These are phyloP conservation scores for Ascocoryne sarcoides DNA, from an alignment of 2,329 filamentous ascomycete species.

Conservation along the genomic window DNA sequence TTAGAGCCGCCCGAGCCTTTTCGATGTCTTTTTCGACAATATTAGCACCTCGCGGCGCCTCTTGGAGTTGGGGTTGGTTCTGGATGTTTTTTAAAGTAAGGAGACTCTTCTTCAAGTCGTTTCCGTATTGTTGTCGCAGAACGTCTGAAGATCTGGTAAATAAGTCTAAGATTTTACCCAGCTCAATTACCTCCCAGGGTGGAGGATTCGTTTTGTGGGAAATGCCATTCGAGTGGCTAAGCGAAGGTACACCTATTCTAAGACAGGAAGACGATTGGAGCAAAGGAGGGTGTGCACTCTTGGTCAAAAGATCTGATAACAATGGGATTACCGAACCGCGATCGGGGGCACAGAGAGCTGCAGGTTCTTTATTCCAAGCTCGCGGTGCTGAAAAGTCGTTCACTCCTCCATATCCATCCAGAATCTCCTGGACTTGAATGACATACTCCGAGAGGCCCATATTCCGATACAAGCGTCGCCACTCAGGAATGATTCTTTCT, in stretches of 20 bases:
- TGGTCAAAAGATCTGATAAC: conserved; percentile 9
- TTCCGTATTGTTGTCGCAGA: conserved; percentile 30
- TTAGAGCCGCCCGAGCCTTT: conserved; percentile 17
- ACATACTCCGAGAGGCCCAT: conserved; percentile 37
- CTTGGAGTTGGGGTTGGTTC: conserved; percentile 3
- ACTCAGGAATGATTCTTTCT: conserved; percentile 34
- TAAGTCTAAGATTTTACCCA: conserved; percentile 6
- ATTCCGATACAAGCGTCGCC: conserved; percentile 39
- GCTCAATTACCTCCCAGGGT: conserved; percentile 6
- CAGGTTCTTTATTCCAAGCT: conserved; percentile 3
- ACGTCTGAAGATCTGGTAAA: conserved; percentile 21
- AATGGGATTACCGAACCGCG: conserved; percentile 10
- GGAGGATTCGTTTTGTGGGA: background rate
- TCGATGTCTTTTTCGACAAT: conserved; percentile 15
- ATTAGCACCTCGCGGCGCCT: conserved; percentile 2
- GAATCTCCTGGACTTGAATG: conserved; percentile 32
- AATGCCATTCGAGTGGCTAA: background rate
- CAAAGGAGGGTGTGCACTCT: conserved; percentile 2
- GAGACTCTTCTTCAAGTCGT: conserved; percentile 32
- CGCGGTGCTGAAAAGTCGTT: conserved; percentile 4
- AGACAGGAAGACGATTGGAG: conserved; percentile 1
- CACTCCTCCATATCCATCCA: conserved; percentile 24
- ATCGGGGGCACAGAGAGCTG: conserved; percentile 1
- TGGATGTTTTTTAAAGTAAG: conserved; percentile 23
- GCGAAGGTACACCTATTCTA: conserved; percentile 1